These are phyloP conservation scores for Aspergillus caelatus DNA, from an alignment of 2,329 filamentous ascomycete species.

Conservation along the genomic window DNA sequence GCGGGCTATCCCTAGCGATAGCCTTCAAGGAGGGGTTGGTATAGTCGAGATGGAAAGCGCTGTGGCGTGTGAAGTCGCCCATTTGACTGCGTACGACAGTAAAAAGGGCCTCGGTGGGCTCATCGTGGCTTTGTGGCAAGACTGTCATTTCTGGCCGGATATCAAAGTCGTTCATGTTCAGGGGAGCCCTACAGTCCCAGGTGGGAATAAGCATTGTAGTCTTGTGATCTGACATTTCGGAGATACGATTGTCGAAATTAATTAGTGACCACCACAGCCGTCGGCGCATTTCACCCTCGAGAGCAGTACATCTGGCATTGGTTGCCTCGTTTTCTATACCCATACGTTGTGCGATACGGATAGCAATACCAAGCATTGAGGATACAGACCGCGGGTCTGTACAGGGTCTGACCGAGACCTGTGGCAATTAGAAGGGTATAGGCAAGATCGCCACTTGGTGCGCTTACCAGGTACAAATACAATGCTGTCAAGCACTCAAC, in stretches of 20 bases:
- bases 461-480: constrained; percentile 56
- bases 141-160: constrained; percentile 43
- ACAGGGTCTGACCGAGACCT: constrained; percentile 61
- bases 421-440: constrained; percentile 28
- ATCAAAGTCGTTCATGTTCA: constrained; percentile 49
- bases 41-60: constrained; percentile 50
- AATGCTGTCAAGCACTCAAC: constrained; percentile 55
- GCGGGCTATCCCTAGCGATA: constrained; percentile 17
- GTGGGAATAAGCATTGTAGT: constrained; percentile 40
- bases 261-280: constrained; percentile 74
- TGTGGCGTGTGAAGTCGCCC: constrained; percentile 43
- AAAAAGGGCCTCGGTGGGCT: constrained; percentile 47
- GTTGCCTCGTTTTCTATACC: constrained; percentile 67
- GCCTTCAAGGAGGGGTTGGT: constrained; percentile 44
- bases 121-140: constrained; percentile 30
- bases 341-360: constrained; percentile 69
- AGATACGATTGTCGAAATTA: constrained; percentile 68
- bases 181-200: constrained; percentile 48
- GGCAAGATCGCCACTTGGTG: constrained; percentile 2
- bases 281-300: constrained; percentile 71
- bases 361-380: constrained; percentile 65
- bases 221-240: constrained; percentile 64
- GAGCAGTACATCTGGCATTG: constrained; percentile 45
- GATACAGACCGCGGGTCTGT: constrained; percentile 63
- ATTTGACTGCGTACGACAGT: constrained; percentile 48